Evolutionary conservation across 176 grass and related monocot species (phyloP).

Genomic region (Olyra latifolia): DNA sequence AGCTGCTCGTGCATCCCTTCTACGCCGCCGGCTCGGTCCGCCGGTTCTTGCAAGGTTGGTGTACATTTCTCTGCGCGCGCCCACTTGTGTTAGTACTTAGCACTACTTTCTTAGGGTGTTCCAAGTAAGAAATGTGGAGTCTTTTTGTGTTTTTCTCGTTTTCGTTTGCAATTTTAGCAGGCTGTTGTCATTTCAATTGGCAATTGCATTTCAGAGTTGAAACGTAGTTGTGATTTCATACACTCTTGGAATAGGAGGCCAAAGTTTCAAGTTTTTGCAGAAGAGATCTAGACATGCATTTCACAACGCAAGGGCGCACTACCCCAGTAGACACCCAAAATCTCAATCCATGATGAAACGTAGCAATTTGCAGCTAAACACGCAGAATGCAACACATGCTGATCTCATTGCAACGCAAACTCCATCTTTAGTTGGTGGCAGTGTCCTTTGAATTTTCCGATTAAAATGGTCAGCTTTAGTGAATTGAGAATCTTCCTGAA

Average conservation of each 20-base stretch:
- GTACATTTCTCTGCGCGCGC: not conserved
- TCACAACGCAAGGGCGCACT: not conserved
- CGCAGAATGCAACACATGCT: not conserved
- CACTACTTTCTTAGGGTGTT: not conserved
- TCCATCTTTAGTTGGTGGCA: not conserved
- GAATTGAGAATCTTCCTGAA: not conserved
- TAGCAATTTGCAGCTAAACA: constrained; percentile 8
- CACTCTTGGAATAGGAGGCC: not conserved
- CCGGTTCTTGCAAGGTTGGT: constrained; percentile 66
- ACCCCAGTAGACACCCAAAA: not conserved
- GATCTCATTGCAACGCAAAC: not conserved
- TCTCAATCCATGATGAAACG: not conserved
- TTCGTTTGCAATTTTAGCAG: not conserved
- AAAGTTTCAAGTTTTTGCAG: not conserved
- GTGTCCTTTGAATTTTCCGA: not conserved
- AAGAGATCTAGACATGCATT: not conserved
- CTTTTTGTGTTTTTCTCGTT: not conserved
- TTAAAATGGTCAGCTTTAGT: not conserved
- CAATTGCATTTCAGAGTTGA: not conserved
- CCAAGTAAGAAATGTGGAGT: not conserved
- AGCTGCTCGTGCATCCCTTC: constrained; percentile 86
- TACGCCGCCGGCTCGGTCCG: constrained; percentile 86
- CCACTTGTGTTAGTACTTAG: not conserved
- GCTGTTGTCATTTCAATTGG: not conserved
- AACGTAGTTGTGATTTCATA: not conserved